These are phyloP conservation scores for Termitomyces sp. DNA, from an alignment of 768 basidiomycete species.

Conservation along the genomic window DNA sequence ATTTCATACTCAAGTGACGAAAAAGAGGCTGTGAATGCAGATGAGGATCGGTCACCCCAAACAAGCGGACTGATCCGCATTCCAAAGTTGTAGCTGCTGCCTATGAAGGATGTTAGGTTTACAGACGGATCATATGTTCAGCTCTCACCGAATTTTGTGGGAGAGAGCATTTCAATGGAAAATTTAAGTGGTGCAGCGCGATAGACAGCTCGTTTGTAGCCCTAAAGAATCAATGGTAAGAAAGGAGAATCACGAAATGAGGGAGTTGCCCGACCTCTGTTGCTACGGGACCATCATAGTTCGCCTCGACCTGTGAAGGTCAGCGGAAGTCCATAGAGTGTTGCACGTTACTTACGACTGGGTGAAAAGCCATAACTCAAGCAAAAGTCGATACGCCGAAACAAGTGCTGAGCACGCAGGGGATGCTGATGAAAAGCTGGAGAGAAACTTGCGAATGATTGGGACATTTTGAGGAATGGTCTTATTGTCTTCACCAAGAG, in stretches of 20 bases:
- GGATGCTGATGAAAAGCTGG: conserved; percentile 7
- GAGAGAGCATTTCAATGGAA: conserved; percentile 49
- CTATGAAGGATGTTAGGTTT: conserved; percentile 24
- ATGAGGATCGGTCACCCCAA: conserved; percentile 30
- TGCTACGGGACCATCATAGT: conserved; percentile 6
- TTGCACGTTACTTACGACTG: background rate
- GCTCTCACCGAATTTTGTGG: conserved; percentile 49
- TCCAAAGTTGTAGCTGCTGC: conserved; percentile 50
- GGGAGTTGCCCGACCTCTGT: conserved; percentile 8
- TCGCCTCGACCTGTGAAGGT: conserved; percentile 6
- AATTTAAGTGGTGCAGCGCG: conserved; percentile 56
- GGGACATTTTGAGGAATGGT: conserved; percentile 20
- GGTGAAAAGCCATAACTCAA: conserved; percentile 2
- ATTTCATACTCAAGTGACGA: conserved; percentile 52
- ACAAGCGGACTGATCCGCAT: conserved; percentile 50
- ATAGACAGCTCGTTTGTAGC: conserved; percentile 57
- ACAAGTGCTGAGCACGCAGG: background rate
- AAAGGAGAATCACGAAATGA: background rate
- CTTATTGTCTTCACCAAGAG: conserved; percentile 25
- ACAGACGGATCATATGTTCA: background rate
- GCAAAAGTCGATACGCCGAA: background rate
- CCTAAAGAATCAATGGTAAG: conserved; percentile 24
- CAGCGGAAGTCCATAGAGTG: background rate
- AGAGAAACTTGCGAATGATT: conserved; percentile 7
- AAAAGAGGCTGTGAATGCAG: conserved; percentile 28